Base-by-base conservation (phyloP, 176 grass and related monocot genomes). In the maize (Zea mays) region DNA sequence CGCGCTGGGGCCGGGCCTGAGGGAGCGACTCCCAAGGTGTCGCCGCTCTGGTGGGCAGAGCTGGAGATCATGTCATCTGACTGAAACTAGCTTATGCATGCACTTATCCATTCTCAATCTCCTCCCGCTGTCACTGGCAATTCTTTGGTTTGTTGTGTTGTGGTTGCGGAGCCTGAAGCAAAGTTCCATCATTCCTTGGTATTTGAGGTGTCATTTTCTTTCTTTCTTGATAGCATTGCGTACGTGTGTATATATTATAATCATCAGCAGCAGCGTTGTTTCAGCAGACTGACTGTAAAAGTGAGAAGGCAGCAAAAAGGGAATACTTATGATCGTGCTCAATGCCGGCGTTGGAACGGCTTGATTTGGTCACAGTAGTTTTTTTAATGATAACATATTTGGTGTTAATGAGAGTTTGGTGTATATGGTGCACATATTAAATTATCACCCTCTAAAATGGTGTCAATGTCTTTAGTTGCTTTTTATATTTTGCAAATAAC, bases 41-140 rank as follows among this genome's bases (percentile, higher is more conserved):
- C 90, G 8, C 90, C 90, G 4, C 47, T 97, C 46, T 97, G 93
- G 93, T 97, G 93, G 93, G 93, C 93, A 0, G 93, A 97, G 88
- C 88, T 97, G 0, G 93, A 97, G 85, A 92, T 97, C 77, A 85
- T 85, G 75, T 79, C 83, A 0, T 51, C 7, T 27, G 59, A 79
- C 7, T 27, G 59, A 79, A 58, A 58, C 48, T 56, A 79, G 20
- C 43, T 84, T 15, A 17, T 55, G 51, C 17, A 55, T n/a, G 17
- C 11, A 46, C 6, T 14, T 12, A n/a, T 51, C 4, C 55, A 35
- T 41, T 2, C 39, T 42, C 36, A 52, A 7, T 7, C 6, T 55
- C 52, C 16, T 55, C 52, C 52, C 8, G 4, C 34, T 67, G 71
- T 59, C 40, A 75, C 47, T 10, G 37, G 73, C 17, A 55, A 75